Evolutionary conservation across 2,329 filamentous ascomycete genomes (phyloP), one percentile per base, ranked within the genome.

Genomic region (Hypoxylon sp.): DNA sequence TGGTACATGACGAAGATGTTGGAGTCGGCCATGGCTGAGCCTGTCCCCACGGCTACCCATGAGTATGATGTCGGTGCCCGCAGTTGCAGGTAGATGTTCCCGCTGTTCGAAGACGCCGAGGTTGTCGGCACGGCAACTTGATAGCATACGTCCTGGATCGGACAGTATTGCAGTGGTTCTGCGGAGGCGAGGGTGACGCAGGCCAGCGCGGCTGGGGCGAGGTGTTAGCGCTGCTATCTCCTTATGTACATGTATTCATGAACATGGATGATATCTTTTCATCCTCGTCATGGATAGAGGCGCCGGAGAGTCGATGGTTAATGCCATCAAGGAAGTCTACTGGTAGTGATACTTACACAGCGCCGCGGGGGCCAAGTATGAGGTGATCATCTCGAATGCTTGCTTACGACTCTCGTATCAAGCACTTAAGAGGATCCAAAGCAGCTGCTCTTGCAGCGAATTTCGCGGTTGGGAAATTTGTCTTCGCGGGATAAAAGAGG

Each of bases 1-100:
- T 86, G 79, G 77, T 91, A 91, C 71, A 91, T 82, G 74, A 91
- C 70, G 74, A 91, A 90, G 63, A 91, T 89, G 75, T 88, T 85
- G 54, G 88, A 77, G 33, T 83, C 85, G 13, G 76, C 44, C 89
- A 91, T 91, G 46, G 70, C 66, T 0, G 74, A 72, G 50, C 89
- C 89, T 33, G 86, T 87, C 31, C 87, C 89, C 17, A 91, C 80
- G 8, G 82, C 86, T 14, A 89, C 82, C 89, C 89, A 91, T 66
- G 77, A 73, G 74, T 86, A 86, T 5, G 79, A 80, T 1, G 81
- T 81, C 1, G 87, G 85, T 3, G 87, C 87, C n/a, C 79, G 80
- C 62, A 91, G 82, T 74, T 90, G 88, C 70, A 91, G 83, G 76
- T 88, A 90, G 59, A 91, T 82, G 74, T 88, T 87, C 61, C 87